Evolutionary conservation across 352 stramenopile species (phyloP), one percentile per base, ranked within the genome.

Genomic region (Phytophthora ohioensis): DNA sequence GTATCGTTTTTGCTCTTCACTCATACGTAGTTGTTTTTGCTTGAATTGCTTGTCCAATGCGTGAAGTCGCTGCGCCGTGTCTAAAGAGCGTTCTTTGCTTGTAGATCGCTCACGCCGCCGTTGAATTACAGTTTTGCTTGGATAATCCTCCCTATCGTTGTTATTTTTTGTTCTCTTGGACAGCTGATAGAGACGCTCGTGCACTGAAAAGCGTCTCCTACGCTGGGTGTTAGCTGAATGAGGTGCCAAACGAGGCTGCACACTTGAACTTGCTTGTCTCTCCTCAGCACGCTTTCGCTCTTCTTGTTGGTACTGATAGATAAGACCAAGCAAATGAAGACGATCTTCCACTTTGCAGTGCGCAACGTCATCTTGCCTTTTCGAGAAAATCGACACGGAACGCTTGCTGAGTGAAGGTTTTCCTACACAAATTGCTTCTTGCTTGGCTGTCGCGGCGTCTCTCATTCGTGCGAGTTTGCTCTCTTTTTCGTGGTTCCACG

Each of bases 251-350:
- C 41, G 46, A 27, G 79, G 81, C 15, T 78, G 76, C 3, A 71
- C 68, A 30, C 9, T 56, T 5, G 41, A 64, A 11, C 48, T 61
- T 4, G 43, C 39, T 47, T 55, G 43, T 31, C 64, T 56, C 17
- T 64, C 46, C 13, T 80, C 54, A 4, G 71, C 63, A 1, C 77
- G 56, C 11, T 72, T 49, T 4, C 82, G 76, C 43, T 89, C 84
- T 49, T 91, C 79, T 52, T 85, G 82, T 35, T 94, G 82, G 52
- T 90, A 85, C 39, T 89, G 71, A 38, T 92, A 92, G 46, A 91
- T 91, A 31, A 90, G 56, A 2, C 84, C 87, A 30, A 92, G 78
- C 35, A 91, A 61, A 45, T 91, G 83, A 11, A 94, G 61, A 38
- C 87, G 79, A 62, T 90, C 85, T 65, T 91, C 85, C 3, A 91